Evolutionary conservation across 495 filamentous ascomycete species (phyloP).

Genomic region (Cercophora scortea): DNA sequence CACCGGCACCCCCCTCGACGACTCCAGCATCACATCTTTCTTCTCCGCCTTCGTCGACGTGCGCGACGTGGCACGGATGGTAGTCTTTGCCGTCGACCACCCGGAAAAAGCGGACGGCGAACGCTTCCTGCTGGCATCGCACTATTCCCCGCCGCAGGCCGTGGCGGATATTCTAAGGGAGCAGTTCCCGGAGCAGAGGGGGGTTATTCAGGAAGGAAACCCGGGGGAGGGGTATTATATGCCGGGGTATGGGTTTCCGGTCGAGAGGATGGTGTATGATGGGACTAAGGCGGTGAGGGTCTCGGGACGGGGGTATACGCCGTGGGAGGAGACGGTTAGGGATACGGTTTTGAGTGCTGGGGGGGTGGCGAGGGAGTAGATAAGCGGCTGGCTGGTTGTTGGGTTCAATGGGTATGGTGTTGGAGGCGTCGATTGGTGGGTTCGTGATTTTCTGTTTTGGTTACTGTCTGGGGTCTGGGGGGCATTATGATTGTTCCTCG

Average conservation of each 20-base stretch:
- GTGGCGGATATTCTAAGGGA: slow-evolving; percentile 31
- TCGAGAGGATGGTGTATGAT: slow-evolving; percentile 12
- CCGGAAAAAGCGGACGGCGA: slow-evolving; percentile 24
- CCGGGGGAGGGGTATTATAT: slow-evolving; percentile 30
- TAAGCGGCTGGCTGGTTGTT: too few relatives aligned
- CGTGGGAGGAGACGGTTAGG: slow-evolving; percentile 27
- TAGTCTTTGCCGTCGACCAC: slow-evolving; percentile 30
- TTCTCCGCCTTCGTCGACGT: slow-evolving; percentile 31
- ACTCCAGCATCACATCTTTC: slow-evolving; percentile 1
- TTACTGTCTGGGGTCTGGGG: too few relatives aligned
- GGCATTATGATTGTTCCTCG: too few relatives aligned
- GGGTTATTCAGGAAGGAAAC: slow-evolving; percentile 26
- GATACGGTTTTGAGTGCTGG: slow-evolving; percentile 15
- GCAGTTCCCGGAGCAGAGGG: slow-evolving; percentile 25
- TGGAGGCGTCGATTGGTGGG: too few relatives aligned
- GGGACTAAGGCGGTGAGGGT: slow-evolving; percentile 18
- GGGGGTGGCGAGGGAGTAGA: too few relatives aligned
- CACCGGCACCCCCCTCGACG: slow-evolving; percentile 9
- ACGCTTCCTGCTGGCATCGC: slow-evolving; percentile 23
- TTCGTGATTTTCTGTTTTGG: too few relatives aligned
- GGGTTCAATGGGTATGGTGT: too few relatives aligned
- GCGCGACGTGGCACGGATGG: slow-evolving; percentile 33
- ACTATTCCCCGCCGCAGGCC: slow-evolving; percentile 23
- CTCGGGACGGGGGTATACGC: slow-evolving; percentile 27
- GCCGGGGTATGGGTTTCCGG: slow-evolving; percentile 7